Evolutionary conservation across 768 basidiomycete genomes (phyloP).

Genomic region (Psilocybe cyanescens): DNA sequence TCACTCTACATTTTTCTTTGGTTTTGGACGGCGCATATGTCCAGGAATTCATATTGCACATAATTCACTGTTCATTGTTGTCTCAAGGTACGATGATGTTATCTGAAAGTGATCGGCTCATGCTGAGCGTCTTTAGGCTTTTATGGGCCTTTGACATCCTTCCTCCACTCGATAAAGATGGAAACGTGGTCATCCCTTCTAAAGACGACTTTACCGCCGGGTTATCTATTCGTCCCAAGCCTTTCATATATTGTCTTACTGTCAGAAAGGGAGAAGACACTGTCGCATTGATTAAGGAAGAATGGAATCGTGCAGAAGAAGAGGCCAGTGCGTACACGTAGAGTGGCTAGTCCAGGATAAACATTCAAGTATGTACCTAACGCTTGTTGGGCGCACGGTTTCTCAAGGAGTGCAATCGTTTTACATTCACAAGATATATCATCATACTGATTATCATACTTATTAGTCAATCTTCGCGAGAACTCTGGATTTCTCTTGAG

Average conservation of each 20-base stretch:
- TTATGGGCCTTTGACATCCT: slow-evolving; percentile 28
- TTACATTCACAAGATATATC: no score
- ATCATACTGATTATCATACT: no score
- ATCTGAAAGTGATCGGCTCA: background rate
- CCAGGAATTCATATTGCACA: slow-evolving; percentile 30
- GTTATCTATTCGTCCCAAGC: slow-evolving; percentile 22
- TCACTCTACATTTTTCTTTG: slow-evolving; percentile 25
- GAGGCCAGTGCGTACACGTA: slow-evolving; percentile 8
- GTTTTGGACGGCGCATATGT: slow-evolving; percentile 30
- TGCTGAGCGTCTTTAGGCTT: slow-evolving; percentile 10
- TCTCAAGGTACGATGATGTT: slow-evolving; percentile 22
- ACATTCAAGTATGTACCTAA: no score
- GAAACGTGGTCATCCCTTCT: slow-evolving; percentile 21
- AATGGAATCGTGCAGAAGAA: slow-evolving; percentile 7
- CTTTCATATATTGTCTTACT: slow-evolving; percentile 21
- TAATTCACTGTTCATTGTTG: slow-evolving; percentile 25
- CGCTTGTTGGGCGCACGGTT: no score
- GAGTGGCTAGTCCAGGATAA: no score
- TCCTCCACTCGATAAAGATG: slow-evolving; percentile 14
- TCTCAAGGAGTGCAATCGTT: no score
- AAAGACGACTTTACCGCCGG: slow-evolving; percentile 22
- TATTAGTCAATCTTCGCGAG: no score
- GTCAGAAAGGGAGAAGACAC: slow-evolving; percentile 6
- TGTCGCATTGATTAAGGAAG: slow-evolving; percentile 15
- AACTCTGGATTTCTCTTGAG: no score